Percentiles rank a stretch among this genome's conserved stretches.
Conservation (phyloP, 164 flowering plant species). For the Stephania cephalantha region DNA sequence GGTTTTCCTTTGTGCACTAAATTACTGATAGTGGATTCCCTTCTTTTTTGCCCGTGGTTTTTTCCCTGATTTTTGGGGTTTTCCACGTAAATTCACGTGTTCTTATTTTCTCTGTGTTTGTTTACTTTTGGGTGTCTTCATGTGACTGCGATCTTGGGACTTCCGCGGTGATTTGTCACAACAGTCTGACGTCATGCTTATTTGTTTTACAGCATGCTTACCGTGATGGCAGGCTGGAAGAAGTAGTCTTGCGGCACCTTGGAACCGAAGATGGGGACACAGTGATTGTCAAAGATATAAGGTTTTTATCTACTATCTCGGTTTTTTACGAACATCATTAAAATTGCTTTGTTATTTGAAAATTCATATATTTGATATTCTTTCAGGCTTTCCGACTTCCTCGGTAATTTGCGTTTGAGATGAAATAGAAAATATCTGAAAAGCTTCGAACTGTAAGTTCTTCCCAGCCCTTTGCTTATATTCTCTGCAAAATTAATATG, state of each 20-base stretch:
- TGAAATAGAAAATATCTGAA: slow-evolving; percentile 19
- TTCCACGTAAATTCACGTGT: too few species aligned
- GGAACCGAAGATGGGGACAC: slow-evolving; percentile 79
- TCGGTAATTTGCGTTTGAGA: slow-evolving; percentile 49
- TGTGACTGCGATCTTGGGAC: too few species aligned
- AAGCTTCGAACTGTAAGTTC: slow-evolving; percentile 26
- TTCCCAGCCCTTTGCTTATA: neutral
- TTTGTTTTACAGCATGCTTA: slow-evolving; percentile 70
- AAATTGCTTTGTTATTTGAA: neutral
- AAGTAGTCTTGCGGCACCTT: slow-evolving; percentile 78
- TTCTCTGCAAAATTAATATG: neutral
- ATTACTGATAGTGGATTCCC: too few species aligned
- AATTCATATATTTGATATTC: neutral
- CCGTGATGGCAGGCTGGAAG: slow-evolving; percentile 85
- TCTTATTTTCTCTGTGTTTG: too few species aligned
- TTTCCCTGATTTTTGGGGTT: too few species aligned
- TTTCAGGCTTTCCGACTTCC: slow-evolving; percentile 87
- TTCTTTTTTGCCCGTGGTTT: too few species aligned
- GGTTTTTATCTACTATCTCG: slow-evolving; percentile 32
- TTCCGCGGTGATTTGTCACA: too few species aligned
- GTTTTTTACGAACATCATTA: neutral
- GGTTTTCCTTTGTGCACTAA: too few species aligned
- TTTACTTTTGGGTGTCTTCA: too few species aligned
- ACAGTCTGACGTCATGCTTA: slow-evolving; percentile 1
- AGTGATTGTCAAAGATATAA: slow-evolving; percentile 74